A percentile compares a stretch with the other conserved stretches of the same genome.
Conservation (phyloP, 192 early-diverging fungal genomes). For the Rhizoclosmatium globosum region DNA sequence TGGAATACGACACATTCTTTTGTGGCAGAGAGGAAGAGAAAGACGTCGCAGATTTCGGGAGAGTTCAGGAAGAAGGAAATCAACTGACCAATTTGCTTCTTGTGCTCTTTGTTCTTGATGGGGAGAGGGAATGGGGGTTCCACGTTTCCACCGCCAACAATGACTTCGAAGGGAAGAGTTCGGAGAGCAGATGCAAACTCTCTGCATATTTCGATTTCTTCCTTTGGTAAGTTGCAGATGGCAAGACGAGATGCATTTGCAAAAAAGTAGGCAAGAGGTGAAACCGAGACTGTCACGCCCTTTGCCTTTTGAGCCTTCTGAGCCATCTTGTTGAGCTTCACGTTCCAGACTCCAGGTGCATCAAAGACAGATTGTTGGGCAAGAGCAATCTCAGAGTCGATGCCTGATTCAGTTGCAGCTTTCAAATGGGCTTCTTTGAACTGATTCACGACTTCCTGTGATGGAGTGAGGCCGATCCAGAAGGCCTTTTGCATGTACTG, state of each 20-base stretch:
- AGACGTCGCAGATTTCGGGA: not conserved
- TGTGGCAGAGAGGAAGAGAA: not conserved
- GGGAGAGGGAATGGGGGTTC: not conserved
- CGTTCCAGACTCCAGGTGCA: not conserved
- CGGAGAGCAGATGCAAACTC: not conserved
- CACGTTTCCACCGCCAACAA: not conserved
- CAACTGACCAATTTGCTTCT: not conserved
- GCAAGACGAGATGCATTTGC: not conserved
- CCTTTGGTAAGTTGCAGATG: not conserved
- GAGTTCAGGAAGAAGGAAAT: not conserved
- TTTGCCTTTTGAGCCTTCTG: not conserved
- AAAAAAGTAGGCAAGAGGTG: not conserved
- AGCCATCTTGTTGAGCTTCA: not conserved
- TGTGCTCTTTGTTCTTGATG: not conserved
- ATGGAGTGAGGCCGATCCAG: not conserved
- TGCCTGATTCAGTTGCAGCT: not conserved
- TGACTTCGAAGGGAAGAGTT: not conserved
- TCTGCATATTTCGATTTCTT: not conserved
- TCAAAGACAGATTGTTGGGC: conserved; percentile 2
- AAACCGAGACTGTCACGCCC: not conserved
- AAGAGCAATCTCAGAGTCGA: not conserved
- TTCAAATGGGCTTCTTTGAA: not conserved
- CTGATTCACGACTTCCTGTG: not conserved
- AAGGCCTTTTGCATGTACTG: not conserved
- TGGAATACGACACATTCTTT: not conserved